Evolutionary conservation across 768 basidiomycete genomes (phyloP), one percentile per base, ranked within the genome.

Genomic region (Macrolepiota albuminosa): DNA sequence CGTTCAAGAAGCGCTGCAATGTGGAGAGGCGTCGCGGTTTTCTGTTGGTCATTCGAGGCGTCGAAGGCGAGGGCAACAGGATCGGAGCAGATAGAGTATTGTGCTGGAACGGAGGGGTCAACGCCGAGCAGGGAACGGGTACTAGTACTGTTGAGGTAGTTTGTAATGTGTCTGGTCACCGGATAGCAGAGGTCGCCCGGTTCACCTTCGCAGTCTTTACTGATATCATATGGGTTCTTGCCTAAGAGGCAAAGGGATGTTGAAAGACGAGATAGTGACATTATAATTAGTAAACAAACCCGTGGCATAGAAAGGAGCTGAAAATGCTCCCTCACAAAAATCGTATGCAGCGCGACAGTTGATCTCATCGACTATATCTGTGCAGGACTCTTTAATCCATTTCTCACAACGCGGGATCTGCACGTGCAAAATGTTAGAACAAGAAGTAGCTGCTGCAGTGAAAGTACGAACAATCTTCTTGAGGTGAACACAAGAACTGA

Each of bases 141-240:
- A 8, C 77, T 73, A 0, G 83, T 79, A 37, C 78, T 77, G 67
- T 85, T 78, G 56, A 94, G 86, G 72, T 84, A 95, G 3, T 74
- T 70, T 0, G 70, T 61, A 61, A 93, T 87, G 62, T 77, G 67
- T 54, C 88, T 67, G 9, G 76, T 84, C 18, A 83, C 73, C 2
- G 84, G 81, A 64, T 88, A 86, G 69, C 87, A 89, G 11, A 87
- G 76, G 3, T 78, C 79, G 2, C 54, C 63, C 10, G 81, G 69
- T 33, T 71, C 67, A 59, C 84, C 80, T 62, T 81, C 78, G 58
- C 88, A 90, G 36, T 75, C 70, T 66, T 80, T 79, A 66, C 81
- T 86, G 54, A 93, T 81, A 66, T 93, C 89, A 67, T 93, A 91
- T 1, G 81, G 83, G 67, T 86, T 85, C 69, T 73, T 72, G 14